phyloP scores from a whole-genome alignment of 140 eudicot species.

The Stevia rebaudiana region DNA sequence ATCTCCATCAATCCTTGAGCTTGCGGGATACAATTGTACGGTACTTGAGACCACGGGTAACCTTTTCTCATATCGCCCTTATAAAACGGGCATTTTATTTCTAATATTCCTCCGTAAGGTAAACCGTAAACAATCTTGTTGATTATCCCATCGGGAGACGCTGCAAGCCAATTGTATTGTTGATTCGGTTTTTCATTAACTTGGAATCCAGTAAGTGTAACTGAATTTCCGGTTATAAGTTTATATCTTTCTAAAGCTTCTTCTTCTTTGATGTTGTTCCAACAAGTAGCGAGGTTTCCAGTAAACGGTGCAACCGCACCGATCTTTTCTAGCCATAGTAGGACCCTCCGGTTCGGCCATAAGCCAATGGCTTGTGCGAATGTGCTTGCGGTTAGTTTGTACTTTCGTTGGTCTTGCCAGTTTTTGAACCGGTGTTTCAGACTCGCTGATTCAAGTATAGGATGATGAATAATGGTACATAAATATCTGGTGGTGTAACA shows the following conservation, averaged over 20 bases:
- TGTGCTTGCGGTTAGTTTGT: conserved; percentile 85
- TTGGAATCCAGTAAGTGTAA: conserved; percentile 56
- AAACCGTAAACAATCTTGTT: conserved; percentile 42
- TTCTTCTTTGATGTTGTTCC: conserved; percentile 81
- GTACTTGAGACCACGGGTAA: conserved; percentile 50
- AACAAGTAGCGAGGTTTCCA: conserved; percentile 69
- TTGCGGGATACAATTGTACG: conserved; percentile 65
- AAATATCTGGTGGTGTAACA: conserved; percentile 10
- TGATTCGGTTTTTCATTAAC: conserved; percentile 34
- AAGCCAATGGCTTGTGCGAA: conserved; percentile 72
- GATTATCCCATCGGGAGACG: conserved; percentile 78
- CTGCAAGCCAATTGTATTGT: conserved; percentile 62
- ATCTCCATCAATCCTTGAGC: conserved; percentile 92
- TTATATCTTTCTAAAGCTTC: conserved; percentile 85
- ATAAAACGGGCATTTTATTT: conserved; percentile 80
- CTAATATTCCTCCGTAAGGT: conserved; percentile 59
- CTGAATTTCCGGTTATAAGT: conserved; percentile 58
- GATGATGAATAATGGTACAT: conserved; percentile 26
- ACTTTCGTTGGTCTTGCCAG: conserved; percentile 67
- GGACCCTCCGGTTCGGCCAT: conserved; percentile 71
- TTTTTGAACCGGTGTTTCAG: conserved; percentile 73
- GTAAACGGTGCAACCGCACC: conserved; percentile 66
- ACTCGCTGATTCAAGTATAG: conserved; percentile 39
- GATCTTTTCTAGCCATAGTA: conserved; percentile 81
- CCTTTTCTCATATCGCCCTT: conserved; percentile 54